A percentile compares a stretch with the other conserved stretches of the same genome.
Evolutionary conservation across 1,139 yeast genomes (phyloP).

Genomic region (Saccharomyces hybrid): DNA sequence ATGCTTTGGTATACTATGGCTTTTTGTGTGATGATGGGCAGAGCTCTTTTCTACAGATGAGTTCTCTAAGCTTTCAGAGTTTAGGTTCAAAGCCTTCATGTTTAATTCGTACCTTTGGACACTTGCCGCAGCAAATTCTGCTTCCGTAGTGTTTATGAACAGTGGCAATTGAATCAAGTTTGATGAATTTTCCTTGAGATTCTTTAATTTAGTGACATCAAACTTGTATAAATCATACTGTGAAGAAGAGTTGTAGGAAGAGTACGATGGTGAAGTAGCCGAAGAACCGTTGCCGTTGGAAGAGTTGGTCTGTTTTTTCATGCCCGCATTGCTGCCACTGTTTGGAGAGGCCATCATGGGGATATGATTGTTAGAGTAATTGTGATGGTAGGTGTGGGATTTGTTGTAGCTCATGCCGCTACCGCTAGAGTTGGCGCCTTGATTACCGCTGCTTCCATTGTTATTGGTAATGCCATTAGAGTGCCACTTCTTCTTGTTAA

Average conservation of each 20-base stretch:
- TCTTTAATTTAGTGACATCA: constrained; percentile 24
- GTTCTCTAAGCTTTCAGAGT: not conserved
- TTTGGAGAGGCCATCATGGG: constrained; percentile 3
- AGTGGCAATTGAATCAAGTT: constrained; percentile 22
- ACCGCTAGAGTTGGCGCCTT: not conserved
- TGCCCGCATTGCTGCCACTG: constrained; percentile 6
- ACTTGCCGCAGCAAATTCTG: constrained; percentile 24
- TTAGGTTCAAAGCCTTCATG: constrained; percentile 8
- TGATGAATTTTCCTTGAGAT: constrained; percentile 11
- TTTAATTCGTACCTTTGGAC: constrained; percentile 18
- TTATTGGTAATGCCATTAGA: constrained; percentile 4
- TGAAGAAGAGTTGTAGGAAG: not conserved
- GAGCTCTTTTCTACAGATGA: not conserved
- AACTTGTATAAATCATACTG: constrained; percentile 24
- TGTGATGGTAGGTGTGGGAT: constrained; percentile 3
- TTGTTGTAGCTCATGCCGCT: constrained; percentile 2
- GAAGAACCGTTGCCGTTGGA: constrained; percentile 1
- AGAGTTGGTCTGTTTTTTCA: constrained; percentile 3
- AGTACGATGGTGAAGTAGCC: not conserved
- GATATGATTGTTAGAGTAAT: not conserved
- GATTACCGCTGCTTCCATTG: not conserved
- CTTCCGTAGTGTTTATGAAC: constrained; percentile 25
- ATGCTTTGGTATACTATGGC: not conserved
- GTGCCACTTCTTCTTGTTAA: constrained; percentile 15
- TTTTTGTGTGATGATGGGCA: not conserved